Evolutionary conservation across 2,329 filamentous ascomycete genomes (phyloP).

Genomic region (Xylogone sp.): DNA sequence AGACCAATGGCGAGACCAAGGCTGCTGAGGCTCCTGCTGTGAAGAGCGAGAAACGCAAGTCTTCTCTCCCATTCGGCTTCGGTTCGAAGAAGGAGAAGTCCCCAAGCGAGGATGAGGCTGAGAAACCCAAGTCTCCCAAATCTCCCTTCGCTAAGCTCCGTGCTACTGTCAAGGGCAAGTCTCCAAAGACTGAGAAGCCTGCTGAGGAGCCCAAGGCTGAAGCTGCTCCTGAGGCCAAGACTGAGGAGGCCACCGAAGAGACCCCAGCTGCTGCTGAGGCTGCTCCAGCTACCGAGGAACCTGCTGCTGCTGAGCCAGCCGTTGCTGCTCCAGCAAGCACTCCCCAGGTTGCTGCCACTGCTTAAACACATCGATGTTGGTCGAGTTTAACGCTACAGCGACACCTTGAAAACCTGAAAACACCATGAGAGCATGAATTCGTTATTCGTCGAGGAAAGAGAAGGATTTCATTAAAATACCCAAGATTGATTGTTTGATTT

Average conservation of each 20-base stretch:
- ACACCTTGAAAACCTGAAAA: too few relatives aligned
- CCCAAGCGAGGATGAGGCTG: constrained; percentile 40
- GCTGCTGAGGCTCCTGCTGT: constrained; percentile 30
- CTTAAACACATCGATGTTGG: constrained; percentile 17
- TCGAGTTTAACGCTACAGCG: constrained; percentile 7
- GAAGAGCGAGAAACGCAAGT: constrained; percentile 56
- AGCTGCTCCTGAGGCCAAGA: constrained; percentile 35
- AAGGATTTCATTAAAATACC: constrained; percentile 33
- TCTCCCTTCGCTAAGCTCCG: constrained; percentile 31
- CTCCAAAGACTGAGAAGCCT: constrained; percentile 35
- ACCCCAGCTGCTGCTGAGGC: constrained; percentile 22
- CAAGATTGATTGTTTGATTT: constrained; percentile 24
- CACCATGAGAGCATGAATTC: constrained; percentile 18
- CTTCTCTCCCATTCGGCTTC: constrained; percentile 55
- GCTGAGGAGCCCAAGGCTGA: constrained; percentile 39
- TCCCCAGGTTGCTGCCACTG: constrained; percentile 27
- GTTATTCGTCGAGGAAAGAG: constrained; percentile 23
- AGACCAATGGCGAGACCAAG: constrained; percentile 36
- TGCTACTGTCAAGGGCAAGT: constrained; percentile 30
- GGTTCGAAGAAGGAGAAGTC: constrained; percentile 59
- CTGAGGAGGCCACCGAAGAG: constrained; percentile 28
- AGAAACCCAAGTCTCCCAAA: constrained; percentile 22
- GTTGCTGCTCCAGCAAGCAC: constrained; percentile 19
- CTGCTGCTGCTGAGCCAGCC: constrained; percentile 19
- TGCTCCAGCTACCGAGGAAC: constrained; percentile 11